A percentile compares a stretch with the other conserved stretches of the same genome.
Evolutionary conservation across 495 filamentous ascomycete species (phyloP).

Genomic region (Hypoxylon crocopeplum): DNA sequence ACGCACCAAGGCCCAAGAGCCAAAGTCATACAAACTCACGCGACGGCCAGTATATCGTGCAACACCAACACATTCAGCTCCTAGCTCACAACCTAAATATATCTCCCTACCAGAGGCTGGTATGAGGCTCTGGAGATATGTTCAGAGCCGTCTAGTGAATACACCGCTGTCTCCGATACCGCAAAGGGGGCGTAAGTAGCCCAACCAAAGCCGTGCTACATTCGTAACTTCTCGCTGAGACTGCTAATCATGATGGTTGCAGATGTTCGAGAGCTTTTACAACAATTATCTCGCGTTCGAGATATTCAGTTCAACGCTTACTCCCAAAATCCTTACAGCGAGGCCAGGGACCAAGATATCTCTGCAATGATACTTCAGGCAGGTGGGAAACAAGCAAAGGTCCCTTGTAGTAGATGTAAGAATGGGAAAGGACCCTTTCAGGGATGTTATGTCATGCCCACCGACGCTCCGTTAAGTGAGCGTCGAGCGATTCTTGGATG

Average conservation of each 20-base stretch:
- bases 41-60: no score
- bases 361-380: conserved; percentile 42
- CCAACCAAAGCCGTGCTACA: no score
- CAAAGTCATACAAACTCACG: no score
- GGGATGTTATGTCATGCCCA: conserved; percentile 42
- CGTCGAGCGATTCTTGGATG: conserved; percentile 29
- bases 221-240: background rate
- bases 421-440: conserved; percentile 39
- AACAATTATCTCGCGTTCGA: conserved; percentile 2
- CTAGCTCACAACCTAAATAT: background rate
- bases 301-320: conserved; percentile 27
- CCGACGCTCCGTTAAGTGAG: conserved; percentile 3
- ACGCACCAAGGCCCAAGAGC: no score
- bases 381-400: conserved; percentile 35
- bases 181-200: conserved; percentile 9
- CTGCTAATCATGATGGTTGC: background rate
- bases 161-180: conserved; percentile 12
- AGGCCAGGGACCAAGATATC: conserved; percentile 37
- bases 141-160: conserved; percentile 4
- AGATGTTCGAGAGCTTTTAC: conserved; percentile 8
- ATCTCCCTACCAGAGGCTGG: background rate
- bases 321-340: conserved; percentile 24
- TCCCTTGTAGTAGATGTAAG: conserved; percentile 34
- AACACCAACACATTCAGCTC: background rate
- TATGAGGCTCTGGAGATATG: conserved; percentile 18